Evolutionary conservation across 1,139 yeast genomes (phyloP).

Genomic region (Magnusiomyces ingens): DNA sequence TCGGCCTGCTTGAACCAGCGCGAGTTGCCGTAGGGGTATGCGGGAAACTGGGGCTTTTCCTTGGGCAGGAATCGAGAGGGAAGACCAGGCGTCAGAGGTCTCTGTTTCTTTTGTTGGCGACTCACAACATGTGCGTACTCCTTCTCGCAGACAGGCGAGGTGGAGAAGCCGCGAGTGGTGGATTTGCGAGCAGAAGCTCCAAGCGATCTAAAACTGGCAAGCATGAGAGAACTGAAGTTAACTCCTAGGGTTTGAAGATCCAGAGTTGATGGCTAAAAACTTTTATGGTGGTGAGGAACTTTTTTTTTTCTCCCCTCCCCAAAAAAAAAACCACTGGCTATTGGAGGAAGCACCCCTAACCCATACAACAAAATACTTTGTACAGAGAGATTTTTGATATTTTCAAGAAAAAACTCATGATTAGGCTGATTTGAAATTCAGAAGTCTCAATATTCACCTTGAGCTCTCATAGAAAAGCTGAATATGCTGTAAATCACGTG

Average conservation of each 20-base stretch:
- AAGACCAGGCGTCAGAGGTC: slow-evolving; percentile 30
- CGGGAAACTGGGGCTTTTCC: slow-evolving; percentile 45
- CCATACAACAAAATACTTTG: neutral
- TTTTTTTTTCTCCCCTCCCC: neutral
- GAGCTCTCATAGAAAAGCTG: too few species aligned
- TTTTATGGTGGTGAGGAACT: slow-evolving; percentile 3
- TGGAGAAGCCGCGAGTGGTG: slow-evolving; percentile 16
- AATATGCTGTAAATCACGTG: too few species aligned
- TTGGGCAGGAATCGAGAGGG: slow-evolving; percentile 26
- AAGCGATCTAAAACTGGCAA: slow-evolving; percentile 5
- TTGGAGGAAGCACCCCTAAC: neutral
- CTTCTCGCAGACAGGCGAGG: slow-evolving; percentile 13
- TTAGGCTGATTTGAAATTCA: too few species aligned
- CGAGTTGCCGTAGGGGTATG: slow-evolving; percentile 77
- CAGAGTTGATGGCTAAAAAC: neutral
- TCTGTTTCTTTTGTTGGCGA: slow-evolving; percentile 27
- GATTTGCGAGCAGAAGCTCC: neutral
- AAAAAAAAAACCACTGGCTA: too few species aligned
- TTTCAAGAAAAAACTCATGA: too few species aligned
- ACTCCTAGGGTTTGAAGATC: neutral
- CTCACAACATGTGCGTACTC: slow-evolving; percentile 30
- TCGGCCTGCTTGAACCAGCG: slow-evolving; percentile 75
- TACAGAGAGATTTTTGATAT: too few species aligned
- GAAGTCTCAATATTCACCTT: too few species aligned
- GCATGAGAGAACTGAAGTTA: slow-evolving; percentile 2